Evolutionary conservation across 2,329 filamentous ascomycete species (phyloP), one percentile per base, ranked within the genome.

Genomic region (Hypomyces perniciosus): DNA sequence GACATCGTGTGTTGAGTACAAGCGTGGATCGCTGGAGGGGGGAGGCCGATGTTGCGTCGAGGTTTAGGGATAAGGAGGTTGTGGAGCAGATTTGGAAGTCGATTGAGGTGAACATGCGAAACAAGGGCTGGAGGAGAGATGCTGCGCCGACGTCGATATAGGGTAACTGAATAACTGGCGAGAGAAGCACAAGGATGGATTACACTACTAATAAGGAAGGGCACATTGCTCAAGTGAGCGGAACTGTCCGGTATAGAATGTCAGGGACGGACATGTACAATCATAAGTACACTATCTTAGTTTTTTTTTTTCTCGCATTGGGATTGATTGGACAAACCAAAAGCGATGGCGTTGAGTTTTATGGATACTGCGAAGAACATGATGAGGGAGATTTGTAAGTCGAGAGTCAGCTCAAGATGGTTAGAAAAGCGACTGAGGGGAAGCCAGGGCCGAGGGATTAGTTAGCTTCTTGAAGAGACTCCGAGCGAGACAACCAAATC

Each of bases 21-120:
- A 80, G 81, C 44, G 80, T 99, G n/a, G 93, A 97, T 63, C 86
- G 92, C 62, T 95, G 86, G 82, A 84, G 83, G 38, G 68, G 68
- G 38, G 75, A 78, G 41, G 74, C 75, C 10, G 69, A 75, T 4
- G 78, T 82, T 55, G 68, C 72, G 20, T 78, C 78, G 53, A 74
- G 78, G 9, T 97, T 92, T 84, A 79, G 92, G 60, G 93, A 99
- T 70, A 80, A 91, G 46, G 93, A 97, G 73, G 84, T 95, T 13
- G 90, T 96, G 8, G 93, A 97, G 76, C 78, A 83, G 53, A 89
- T 99, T 55, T 99, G 93, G 93, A 87, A 86, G 63, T 76, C 81
- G 4, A 87, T 99, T 56, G 93, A 97, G 76, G 79, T 78, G 57
- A 86, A 87, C 56, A 97, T 99, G 93, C 80, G 85, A 62, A 77